Base-by-base conservation (phyloP, 768 basidiomycete genomes). In the Amanita muscaria region DNA sequence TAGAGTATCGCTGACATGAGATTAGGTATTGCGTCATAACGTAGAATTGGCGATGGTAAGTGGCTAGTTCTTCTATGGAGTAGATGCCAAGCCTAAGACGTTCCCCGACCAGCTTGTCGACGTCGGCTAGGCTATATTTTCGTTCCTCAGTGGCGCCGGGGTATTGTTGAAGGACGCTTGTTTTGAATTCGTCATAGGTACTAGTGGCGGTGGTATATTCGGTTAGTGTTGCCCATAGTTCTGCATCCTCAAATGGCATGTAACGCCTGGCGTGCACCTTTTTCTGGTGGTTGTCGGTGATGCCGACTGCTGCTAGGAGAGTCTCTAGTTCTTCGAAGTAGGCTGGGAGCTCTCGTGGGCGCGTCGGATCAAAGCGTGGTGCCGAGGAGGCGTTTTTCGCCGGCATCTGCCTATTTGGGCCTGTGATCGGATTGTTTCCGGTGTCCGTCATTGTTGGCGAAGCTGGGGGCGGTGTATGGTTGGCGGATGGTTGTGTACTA, bases 111-210 rank as follows among this genome's bases (percentile, higher is more conserved):
- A 61, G 45, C 2, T 39, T 24, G 37, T 59, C 51, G 2, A 63
- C 43, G 39, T 63, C 56, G 5, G 47, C 30, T 0, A 57, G 18
- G 14, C 49, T 42, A 41, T 49, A 63, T 9, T 53, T 49, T 7
- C 42, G 36, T 3, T 33, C 39, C 18, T 51, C 51, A 12, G 49
- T 55, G 11, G 56, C 51, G 6, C 27, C 27, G 12, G 27, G 27
- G 37, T 61, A 64, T 22, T 56, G 47, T 7, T 54, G 52, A 21
- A 53, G 35, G 1, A 62, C 51, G 1, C 47, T 53, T 1, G 52
- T 34, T 40, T 53, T 59, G 46, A 61, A 58, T 1, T 50, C 44
- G 7, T 51, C 47, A 35, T 50, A 62, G 16, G 51, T 43, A 29
- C 44, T 40, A 4, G 32, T 46, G 14, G 32, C 22, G 29, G 36